Evolutionary conservation across 306 rosid species (phyloP), one percentile per base, ranked within the genome.

Genomic region (Dryas drummondii): DNA sequence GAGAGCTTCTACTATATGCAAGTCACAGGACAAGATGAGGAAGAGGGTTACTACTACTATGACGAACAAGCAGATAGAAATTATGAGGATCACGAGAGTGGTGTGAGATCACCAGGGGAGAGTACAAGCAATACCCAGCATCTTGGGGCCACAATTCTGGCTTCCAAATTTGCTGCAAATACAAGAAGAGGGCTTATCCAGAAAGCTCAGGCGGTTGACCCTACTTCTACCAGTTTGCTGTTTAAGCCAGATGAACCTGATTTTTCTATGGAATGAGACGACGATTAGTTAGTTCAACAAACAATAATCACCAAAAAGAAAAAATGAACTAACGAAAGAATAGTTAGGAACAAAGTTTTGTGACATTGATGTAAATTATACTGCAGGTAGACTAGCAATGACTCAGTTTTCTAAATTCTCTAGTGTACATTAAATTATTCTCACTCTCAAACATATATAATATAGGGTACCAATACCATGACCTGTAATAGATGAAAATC

Each of bases 211-310:
- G 82, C n/a, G 6, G 77, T 77, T 57, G 83, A 84, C 62, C 80
- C 85, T 46, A 84, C 70, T 71, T 75, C 86, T 44, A 32, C 86
- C 2, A 79, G 81, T 76, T 79, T 86, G 64, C 76, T 94, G 81
- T 90, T 91, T 82, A 94, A 94, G 85, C 98, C 97, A 56, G 89
- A 78, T 66, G 97, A 91, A 78, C 97, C 94, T 55, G 92, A 94
- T 86, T 94, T 93, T 85, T 91, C 89, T 47, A 5, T 60, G 46
- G 85, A 84, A 51, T 77, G 60, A 62, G 80, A 72, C 11, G 7
- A 80, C 54, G 80, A 79, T 76, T 82, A 82, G 85, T 76, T 77
- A 72, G 82, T 67, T 63, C 67, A 49, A 73, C 65, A 32, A 81
- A 50, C 32, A 22, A 44, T 61, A n/a, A 56, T 72, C 69, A 55